phyloP scores from a whole-genome alignment of 768 basidiomycete species.

The Tricholoma furcatifolium region DNA sequence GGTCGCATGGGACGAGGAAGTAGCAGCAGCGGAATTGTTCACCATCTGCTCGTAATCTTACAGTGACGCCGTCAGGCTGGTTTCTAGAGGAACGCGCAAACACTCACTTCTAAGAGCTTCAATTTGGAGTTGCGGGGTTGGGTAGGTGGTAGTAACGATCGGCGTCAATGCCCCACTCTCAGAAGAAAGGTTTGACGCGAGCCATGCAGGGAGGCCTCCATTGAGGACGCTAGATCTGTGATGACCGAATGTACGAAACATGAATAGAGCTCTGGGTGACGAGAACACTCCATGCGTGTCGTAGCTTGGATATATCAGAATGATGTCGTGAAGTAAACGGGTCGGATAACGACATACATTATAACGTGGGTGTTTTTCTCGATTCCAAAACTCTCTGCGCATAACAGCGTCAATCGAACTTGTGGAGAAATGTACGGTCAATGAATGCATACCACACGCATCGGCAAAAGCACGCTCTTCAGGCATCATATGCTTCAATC shows the following conservation, averaged over 20 bases:
- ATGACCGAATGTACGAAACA: slow-evolving; percentile 93
- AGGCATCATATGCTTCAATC: slow-evolving; percentile 96
- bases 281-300: slow-evolving; percentile 91
- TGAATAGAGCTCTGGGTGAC: slow-evolving; percentile 89
- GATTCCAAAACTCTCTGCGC: slow-evolving; percentile 68
- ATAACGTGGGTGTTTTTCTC: slow-evolving; percentile 75
- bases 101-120: slow-evolving; percentile 52
- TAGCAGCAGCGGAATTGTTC: slow-evolving; percentile 52
- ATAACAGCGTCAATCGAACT: background rate
- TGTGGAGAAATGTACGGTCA: background rate
- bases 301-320: slow-evolving; percentile 51
- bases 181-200: slow-evolving; percentile 58
- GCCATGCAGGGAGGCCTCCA: slow-evolving; percentile 89
- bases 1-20: slow-evolving; percentile 41
- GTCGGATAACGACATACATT: slow-evolving; percentile 48
- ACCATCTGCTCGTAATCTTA: slow-evolving; percentile 83
- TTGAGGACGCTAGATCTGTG: slow-evolving; percentile 82
- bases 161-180: slow-evolving; percentile 35
- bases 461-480: slow-evolving; percentile 63
- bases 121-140: slow-evolving; percentile 50
- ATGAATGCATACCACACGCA: slow-evolving; percentile 66
- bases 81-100: background rate
- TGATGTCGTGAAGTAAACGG: background rate
- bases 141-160: slow-evolving; percentile 40
- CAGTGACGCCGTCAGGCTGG: slow-evolving; percentile 10